Evolutionary conservation across 148 eudicot genomes (phyloP).

Genomic region (Nepenthes mirabilis): DNA sequence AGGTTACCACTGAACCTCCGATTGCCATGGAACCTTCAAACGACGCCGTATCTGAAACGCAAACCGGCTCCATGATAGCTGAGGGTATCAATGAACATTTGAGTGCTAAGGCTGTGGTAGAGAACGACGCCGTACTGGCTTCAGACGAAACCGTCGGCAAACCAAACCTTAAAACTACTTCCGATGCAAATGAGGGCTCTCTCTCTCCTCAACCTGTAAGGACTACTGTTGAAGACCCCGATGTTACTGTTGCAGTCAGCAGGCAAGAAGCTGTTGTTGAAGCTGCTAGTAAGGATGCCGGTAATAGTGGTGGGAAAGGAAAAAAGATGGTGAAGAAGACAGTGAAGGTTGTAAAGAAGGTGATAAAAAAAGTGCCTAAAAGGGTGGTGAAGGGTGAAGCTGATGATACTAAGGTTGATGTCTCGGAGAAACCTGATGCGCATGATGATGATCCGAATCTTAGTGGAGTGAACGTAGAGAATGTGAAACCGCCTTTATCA

Average conservation of each 20-base stretch:
- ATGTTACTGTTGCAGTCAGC: background rate
- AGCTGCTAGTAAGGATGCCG: background rate
- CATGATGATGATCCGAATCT: constrained; percentile 1
- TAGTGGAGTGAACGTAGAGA: background rate
- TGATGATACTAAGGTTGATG: constrained; percentile 7
- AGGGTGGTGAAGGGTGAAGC: constrained; percentile 26
- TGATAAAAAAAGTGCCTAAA: constrained; percentile 3
- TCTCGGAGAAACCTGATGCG: constrained; percentile 4
- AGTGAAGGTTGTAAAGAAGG: constrained; percentile 29
- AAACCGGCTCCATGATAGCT: background rate
- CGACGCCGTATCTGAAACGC: constrained; percentile 2
- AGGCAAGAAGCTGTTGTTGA: background rate
- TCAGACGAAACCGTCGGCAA: no score
- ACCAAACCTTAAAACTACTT: constrained; percentile 1
- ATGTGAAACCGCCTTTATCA: background rate
- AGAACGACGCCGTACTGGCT: no score
- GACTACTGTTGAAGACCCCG: background rate
- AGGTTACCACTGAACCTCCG: no score
- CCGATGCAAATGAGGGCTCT: background rate
- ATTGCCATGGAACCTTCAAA: background rate
- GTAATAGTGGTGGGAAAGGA: constrained; percentile 6
- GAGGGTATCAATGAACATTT: background rate
- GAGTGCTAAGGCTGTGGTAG: no score
- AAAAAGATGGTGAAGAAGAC: constrained; percentile 25
- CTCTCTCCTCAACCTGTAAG: no score